Conservation (phyloP, 805 yeast genomes). For the Yarrowia alimentaria region DNA sequence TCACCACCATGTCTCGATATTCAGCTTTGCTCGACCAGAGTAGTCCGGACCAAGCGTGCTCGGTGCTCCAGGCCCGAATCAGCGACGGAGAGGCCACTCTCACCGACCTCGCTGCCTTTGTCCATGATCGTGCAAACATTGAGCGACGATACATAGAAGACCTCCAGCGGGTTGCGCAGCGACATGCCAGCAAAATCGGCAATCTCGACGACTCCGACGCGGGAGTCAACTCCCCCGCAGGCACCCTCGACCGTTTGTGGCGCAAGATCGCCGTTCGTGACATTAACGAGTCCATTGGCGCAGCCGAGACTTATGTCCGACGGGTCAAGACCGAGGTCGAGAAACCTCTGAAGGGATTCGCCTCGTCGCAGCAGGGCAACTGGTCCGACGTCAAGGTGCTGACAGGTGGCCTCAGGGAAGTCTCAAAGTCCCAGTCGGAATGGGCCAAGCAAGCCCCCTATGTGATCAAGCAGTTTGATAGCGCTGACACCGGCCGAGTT, state of each 20-base stretch:
- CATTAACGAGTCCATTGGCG: conserved; percentile 30
- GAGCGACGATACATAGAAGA: conserved; percentile 21
- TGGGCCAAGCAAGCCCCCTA: conserved; percentile 82
- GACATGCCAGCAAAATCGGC: conserved; percentile 7
- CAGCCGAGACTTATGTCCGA: conserved; percentile 39
- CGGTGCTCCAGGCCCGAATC: conserved; percentile 13
- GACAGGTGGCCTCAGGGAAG: conserved; percentile 46
- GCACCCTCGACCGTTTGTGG: conserved; percentile 17
- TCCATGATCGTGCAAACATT: conserved; percentile 16
- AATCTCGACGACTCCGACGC: conserved; percentile 3
- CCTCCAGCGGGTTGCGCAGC: conserved; percentile 19
- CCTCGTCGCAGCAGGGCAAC: conserved; percentile 49
- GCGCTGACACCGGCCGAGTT: conserved; percentile 63
- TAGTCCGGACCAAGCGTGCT: conserved; percentile 12
- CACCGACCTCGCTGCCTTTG: conserved; percentile 16
- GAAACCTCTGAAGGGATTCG: conserved; percentile 44
- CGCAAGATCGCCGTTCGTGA: conserved; percentile 21
- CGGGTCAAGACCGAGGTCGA: conserved; percentile 43
- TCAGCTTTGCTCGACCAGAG: conserved; percentile 16
- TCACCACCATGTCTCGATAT: conserved; percentile 9
- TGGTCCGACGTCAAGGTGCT: conserved; percentile 55
- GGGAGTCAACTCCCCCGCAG: conserved; percentile 3
- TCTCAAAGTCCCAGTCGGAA: conserved; percentile 43
- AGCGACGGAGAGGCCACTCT: conserved; percentile 3
- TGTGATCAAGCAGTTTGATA: conserved; percentile 71